Evolutionary conservation across 2,329 filamentous ascomycete genomes (phyloP), one percentile per base, ranked within the genome.

Genomic region (Phialocephala subalpina): DNA sequence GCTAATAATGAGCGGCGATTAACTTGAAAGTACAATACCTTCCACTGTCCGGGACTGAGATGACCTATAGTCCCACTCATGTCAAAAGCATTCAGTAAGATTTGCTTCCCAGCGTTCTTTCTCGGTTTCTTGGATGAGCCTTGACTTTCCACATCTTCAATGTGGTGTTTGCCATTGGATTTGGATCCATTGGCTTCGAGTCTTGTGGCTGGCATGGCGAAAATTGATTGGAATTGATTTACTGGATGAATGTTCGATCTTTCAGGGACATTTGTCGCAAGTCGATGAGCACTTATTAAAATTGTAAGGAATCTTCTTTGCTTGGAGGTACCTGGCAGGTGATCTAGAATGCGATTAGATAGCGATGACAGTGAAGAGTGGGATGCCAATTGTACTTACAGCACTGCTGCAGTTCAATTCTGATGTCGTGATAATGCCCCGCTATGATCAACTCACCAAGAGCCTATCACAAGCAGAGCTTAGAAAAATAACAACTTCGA

Each of bases 41-140:
- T 90, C 89, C 88, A 91, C 77, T 90, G 88, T 0, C 88, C 88
- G 0, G 87, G 87, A 0, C 86, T 87, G 38, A 91, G 74, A 73
- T 91, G 88, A 2, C 87, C 87, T 6, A 90, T 82, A 0, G 87
- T 89, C 22, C 47, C 47, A 1, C 82, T 87, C 87, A 90, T 90
- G 66, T 90, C 87, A 69, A 90, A 90, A 2, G 87, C 87, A 78
- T 90, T 90, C 56, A 90, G 78, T 6, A 90, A 73, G 16, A 90
- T 88, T 29, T 85, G 81, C 70, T 85, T 86, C 73, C 82, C 85
- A 6, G 68, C 56, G 25, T 49, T 20, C 47, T 22, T 52, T 20
- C 22, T 52, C 20, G 4, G 20, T 25, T 52, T 64, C 45, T 64
- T 64, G 20, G 56, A n/a, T 14, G 33, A 4, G 11, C 56, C 59